Evolutionary conservation across 768 basidiomycete species (phyloP).

Genomic region (Serendipita sp.): DNA sequence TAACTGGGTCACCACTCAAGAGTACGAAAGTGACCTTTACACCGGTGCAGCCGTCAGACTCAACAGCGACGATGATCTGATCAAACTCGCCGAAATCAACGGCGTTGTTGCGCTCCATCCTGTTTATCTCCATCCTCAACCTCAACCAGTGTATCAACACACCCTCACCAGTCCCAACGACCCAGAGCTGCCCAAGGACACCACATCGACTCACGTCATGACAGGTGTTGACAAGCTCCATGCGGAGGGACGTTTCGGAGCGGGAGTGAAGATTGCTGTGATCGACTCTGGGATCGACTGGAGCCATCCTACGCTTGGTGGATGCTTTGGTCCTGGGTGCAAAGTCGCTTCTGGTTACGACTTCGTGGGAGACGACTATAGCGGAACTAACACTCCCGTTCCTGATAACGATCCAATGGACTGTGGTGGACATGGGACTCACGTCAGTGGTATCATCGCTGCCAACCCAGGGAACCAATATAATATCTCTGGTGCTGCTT

Average conservation of each 20-base stretch:
- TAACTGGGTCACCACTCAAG: slow-evolving; percentile 15
- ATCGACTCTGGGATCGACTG: slow-evolving; percentile 8
- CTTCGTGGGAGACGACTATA: slow-evolving; percentile 11
- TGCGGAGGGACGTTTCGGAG: slow-evolving; percentile 21
- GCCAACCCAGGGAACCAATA: slow-evolving; percentile 19
- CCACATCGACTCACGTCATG: slow-evolving; percentile 10
- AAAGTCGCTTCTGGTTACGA: slow-evolving; percentile 9
- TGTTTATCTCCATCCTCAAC: slow-evolving; percentile 12
- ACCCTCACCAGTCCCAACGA: slow-evolving; percentile 6
- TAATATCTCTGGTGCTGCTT: slow-evolving; percentile 25
- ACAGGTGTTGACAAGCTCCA: slow-evolving; percentile 22
- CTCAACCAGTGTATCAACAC: not conserved
- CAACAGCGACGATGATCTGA: slow-evolving; percentile 12
- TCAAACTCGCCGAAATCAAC: slow-evolving; percentile 13
- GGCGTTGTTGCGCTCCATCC: slow-evolving; percentile 19
- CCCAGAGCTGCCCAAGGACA: slow-evolving; percentile 4
- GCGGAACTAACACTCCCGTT: not conserved
- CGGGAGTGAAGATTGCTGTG: slow-evolving; percentile 23
- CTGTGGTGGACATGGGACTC: slow-evolving; percentile 8
- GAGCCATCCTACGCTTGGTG: slow-evolving; percentile 8
- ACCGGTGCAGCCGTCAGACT: slow-evolving; percentile 19
- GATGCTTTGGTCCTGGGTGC: slow-evolving; percentile 10
- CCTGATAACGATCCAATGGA: slow-evolving; percentile 11
- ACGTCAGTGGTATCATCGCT: slow-evolving; percentile 16
- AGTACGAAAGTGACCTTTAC: slow-evolving; percentile 18